phyloP scores from a whole-genome alignment of 108 stramenopile genomes.

The Fragilaria crotonensis region DNA sequence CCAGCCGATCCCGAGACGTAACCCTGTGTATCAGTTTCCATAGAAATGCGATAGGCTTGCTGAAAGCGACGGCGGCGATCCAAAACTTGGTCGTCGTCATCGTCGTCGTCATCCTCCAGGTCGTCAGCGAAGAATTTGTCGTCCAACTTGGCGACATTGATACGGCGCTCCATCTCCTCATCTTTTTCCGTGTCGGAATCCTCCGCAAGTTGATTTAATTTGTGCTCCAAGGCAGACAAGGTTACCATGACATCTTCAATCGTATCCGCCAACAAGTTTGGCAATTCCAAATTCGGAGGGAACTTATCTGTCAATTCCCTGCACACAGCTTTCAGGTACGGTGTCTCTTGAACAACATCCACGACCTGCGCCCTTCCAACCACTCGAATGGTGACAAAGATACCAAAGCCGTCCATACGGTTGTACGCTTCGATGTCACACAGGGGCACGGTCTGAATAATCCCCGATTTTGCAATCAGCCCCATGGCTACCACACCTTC shows the following conservation, averaged over 20 bases:
- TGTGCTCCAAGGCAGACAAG: constrained; percentile 50
- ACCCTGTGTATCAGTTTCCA: constrained; percentile 42
- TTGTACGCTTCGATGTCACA: constrained; percentile 76
- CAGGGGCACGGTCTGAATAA: constrained; percentile 65
- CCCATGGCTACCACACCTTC: constrained; percentile 75
- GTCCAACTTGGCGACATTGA: constrained; percentile 61
- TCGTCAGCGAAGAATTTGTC: constrained; percentile 27
- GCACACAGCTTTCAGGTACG: constrained; percentile 56
- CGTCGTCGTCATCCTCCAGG: constrained; percentile 32
- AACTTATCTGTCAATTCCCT: constrained; percentile 47
- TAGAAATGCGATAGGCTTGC: constrained; percentile 25
- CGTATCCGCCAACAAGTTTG: constrained; percentile 41
- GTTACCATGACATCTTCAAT: constrained; percentile 47
- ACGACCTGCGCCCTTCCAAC: constrained; percentile 55
- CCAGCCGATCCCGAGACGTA: background rate
- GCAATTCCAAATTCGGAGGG: constrained; percentile 36
- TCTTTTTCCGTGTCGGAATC: constrained; percentile 22
- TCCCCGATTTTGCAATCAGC: constrained; percentile 42
- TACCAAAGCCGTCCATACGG: constrained; percentile 62
- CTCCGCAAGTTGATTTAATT: constrained; percentile 16
- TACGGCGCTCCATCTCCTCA: constrained; percentile 42
- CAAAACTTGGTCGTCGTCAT: constrained; percentile 22
- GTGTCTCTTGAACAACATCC: constrained; percentile 48
- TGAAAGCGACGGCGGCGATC: constrained; percentile 20
- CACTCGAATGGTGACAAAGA: constrained; percentile 64